A percentile compares a stretch with the other conserved stretches of the same genome.
Conservation (phyloP, 2,329 filamentous ascomycete species). For the Rhynchosporium secalis region DNA sequence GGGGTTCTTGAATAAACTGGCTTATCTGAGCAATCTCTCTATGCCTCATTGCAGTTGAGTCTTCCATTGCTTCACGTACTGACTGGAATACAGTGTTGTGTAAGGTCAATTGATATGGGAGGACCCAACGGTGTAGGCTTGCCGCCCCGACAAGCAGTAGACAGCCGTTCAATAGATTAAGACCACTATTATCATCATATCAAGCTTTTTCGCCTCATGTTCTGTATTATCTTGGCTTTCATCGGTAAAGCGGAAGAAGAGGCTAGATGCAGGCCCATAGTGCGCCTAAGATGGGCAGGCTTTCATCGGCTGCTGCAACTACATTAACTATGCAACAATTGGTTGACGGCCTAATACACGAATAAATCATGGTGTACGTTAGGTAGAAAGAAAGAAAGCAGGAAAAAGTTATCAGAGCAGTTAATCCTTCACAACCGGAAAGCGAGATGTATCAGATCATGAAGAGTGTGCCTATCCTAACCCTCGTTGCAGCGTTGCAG, state of each 20-base stretch:
- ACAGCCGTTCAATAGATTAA: neutral
- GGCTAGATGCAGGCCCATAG: conserved; percentile 11
- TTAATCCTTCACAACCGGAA: too few relatives aligned
- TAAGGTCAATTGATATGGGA: neutral
- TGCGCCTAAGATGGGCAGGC: neutral
- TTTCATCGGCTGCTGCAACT: conserved; percentile 3
- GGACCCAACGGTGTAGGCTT: neutral
- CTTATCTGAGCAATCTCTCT: conserved; percentile 58
- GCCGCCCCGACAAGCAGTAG: neutral
- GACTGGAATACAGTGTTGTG: neutral
- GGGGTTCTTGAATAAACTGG: conserved; percentile 67
- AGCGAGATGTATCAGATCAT: conserved; percentile 1
- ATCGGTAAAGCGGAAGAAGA: neutral
- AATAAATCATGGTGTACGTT: neutral
- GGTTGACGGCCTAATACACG: neutral
- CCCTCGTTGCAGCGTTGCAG: neutral
- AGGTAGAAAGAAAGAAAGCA: too few relatives aligned
- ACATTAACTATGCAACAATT: neutral
- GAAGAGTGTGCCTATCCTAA: neutral
- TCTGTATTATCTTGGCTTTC: conserved; percentile 8
- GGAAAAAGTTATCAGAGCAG: neutral
- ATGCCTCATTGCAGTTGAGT: conserved; percentile 2
- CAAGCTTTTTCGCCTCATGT: neutral
- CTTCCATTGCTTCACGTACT: conserved; percentile 9
- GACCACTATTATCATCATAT: neutral